These are phyloP conservation scores for Rhynchospora pubera DNA, from an alignment of 176 grass and related monocot species.

Conservation along the genomic window DNA sequence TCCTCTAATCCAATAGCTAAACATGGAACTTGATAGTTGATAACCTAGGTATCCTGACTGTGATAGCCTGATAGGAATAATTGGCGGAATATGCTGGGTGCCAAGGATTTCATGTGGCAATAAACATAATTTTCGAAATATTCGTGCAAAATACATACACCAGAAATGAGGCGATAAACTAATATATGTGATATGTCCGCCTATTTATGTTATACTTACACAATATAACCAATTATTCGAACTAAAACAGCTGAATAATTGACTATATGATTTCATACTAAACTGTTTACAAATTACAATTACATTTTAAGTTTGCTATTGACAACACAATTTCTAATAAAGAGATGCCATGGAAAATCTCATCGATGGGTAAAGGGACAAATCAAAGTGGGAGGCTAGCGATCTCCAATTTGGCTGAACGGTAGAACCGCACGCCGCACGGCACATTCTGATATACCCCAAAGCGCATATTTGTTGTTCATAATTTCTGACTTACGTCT, in stretches of 20 bases:
- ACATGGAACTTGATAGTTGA: neutral
- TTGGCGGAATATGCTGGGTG: neutral
- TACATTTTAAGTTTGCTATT: neutral
- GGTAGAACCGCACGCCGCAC: neutral
- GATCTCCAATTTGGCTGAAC: neutral
- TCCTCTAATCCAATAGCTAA: neutral
- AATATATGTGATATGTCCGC: no score
- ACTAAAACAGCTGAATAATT: no score
- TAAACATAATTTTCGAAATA: neutral
- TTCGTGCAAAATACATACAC: no score
- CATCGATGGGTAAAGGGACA: neutral
- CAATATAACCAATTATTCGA: no score
- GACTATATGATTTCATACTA: no score
- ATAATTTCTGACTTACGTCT: slow-evolving; percentile 6
- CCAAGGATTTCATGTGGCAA: slow-evolving; percentile 7
- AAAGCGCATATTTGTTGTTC: slow-evolving; percentile 5
- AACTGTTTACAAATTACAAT: no score
- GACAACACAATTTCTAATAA: neutral
- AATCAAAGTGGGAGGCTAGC: neutral
- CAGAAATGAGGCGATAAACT: no score
- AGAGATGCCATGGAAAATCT: neutral
- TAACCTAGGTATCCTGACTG: neutral
- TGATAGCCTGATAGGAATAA: neutral
- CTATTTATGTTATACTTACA: no score
- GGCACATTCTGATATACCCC: neutral